Conservation (phyloP, 305 asterid genomes). For the Fraxinus paxiana region DNA sequence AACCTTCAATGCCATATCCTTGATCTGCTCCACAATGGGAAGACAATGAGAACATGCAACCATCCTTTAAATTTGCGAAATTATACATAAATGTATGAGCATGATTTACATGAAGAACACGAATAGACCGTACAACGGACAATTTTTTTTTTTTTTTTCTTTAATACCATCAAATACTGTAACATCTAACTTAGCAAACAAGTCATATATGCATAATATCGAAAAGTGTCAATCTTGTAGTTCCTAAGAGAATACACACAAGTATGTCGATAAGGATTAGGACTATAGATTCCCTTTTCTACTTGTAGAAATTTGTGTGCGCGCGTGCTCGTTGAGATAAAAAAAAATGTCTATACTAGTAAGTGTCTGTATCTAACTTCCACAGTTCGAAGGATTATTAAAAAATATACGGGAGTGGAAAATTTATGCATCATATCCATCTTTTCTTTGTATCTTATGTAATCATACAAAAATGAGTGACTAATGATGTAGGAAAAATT, state of each 20-base stretch:
- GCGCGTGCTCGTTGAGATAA: background rate
- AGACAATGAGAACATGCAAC: background rate
- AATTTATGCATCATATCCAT: background rate
- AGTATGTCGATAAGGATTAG: background rate
- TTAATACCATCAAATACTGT: background rate
- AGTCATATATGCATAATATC: background rate
- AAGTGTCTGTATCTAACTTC: background rate
- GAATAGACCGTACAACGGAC: background rate
- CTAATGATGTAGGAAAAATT: background rate
- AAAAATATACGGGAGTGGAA: background rate
- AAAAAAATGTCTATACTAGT: background rate
- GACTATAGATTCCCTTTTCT: background rate
- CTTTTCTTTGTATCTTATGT: constrained; percentile 9
- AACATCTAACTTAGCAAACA: background rate
- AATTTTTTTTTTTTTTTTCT: background rate
- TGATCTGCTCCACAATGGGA: constrained; percentile 48
- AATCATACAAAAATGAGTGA: constrained; percentile 33
- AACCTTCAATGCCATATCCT: constrained; percentile 84
- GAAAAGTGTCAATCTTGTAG: background rate
- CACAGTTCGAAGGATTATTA: background rate
- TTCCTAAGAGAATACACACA: background rate
- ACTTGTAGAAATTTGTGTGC: background rate
- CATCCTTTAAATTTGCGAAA: background rate
- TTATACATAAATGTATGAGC: background rate
- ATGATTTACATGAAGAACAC: background rate